phyloP scores from a whole-genome alignment of 164 flowering plant genomes.

The Tetrastigma voinierianum region DNA sequence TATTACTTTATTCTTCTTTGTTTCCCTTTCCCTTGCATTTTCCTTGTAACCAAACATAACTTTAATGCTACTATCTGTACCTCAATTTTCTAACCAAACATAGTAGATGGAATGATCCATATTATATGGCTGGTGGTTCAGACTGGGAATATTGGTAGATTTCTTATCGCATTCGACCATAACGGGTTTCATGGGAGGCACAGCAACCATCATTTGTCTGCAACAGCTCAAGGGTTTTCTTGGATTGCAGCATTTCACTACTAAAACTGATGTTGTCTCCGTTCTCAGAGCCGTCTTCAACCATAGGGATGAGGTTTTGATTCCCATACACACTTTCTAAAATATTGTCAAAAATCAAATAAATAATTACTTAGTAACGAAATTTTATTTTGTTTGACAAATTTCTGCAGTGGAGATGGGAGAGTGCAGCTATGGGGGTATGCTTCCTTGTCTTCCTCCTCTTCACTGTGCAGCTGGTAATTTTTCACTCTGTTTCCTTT shows the following conservation, averaged over 20 bases:
- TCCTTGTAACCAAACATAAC: too few relatives aligned
- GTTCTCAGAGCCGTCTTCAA: constrained; percentile 49
- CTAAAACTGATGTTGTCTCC: constrained; percentile 55
- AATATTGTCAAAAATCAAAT: too few relatives aligned
- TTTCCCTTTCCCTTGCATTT: too few relatives aligned
- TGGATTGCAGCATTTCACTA: constrained; percentile 67
- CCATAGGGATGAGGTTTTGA: constrained; percentile 45
- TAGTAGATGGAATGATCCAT: background rate
- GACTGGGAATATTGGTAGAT: constrained; percentile 83
- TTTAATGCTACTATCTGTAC: background rate
- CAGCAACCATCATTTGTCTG: constrained; percentile 57
- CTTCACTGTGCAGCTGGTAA: too few relatives aligned
- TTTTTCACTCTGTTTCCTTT: too few relatives aligned
- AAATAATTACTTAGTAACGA: too few relatives aligned
- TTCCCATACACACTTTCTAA: background rate
- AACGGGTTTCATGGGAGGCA: constrained; percentile 83
- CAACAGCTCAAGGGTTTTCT: constrained; percentile 88
- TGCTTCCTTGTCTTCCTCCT: too few relatives aligned
- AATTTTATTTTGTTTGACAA: too few relatives aligned
- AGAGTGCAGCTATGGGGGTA: too few relatives aligned
- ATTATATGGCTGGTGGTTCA: constrained; percentile 17
- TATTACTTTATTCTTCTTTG: too few relatives aligned
- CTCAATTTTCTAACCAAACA: too few relatives aligned
- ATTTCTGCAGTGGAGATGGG: too few relatives aligned
- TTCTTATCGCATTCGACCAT: constrained; percentile 85